phyloP scores from a whole-genome alignment of 352 stramenopile genomes.

The Globisporangium cederbergense region DNA sequence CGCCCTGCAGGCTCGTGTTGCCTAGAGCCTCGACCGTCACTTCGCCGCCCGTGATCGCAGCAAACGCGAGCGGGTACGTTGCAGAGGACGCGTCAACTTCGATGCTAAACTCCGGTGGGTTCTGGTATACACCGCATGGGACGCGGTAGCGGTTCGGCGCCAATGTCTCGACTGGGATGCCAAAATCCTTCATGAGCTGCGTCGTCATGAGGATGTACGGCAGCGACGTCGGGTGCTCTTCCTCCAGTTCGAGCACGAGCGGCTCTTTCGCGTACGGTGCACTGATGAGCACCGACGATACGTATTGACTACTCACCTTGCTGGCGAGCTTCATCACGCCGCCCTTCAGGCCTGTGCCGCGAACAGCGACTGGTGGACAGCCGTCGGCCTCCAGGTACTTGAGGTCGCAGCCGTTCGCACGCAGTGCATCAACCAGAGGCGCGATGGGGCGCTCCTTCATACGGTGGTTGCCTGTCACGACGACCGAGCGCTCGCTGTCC shows the following conservation, averaged over 20 bases:
- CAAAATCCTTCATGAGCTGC: conserved; percentile 97
- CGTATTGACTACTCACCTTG: conserved; percentile 95
- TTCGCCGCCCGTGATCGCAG: conserved; percentile 93
- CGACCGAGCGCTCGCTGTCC: conserved; percentile 35
- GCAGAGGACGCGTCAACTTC: conserved; percentile 96
- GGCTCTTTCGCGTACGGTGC: conserved; percentile 82
- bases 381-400: conserved; percentile 58
- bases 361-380: conserved; percentile 77
- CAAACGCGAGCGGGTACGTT: conserved; percentile 96
- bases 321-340: conserved; percentile 86
- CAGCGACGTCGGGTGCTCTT: conserved; percentile 95
- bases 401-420: conserved; percentile 83
- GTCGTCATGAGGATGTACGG: conserved; percentile 95
- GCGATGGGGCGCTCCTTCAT: conserved; percentile 98
- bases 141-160: conserved; percentile 72
- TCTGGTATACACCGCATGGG: conserved; percentile 69
- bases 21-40: conserved; percentile 95
- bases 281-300: conserved; percentile 96
- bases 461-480: conserved; percentile 92
- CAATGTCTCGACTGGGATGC: conserved; percentile 90
- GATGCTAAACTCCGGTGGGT: conserved; percentile 68
- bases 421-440: conserved; percentile 93
- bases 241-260: conserved; percentile 89
- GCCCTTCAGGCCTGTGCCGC: conserved; percentile 66
- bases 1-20: conserved; percentile 91